phyloP scores from a whole-genome alignment of 2,329 filamentous ascomycete species.

The Xylaria sp. region DNA sequence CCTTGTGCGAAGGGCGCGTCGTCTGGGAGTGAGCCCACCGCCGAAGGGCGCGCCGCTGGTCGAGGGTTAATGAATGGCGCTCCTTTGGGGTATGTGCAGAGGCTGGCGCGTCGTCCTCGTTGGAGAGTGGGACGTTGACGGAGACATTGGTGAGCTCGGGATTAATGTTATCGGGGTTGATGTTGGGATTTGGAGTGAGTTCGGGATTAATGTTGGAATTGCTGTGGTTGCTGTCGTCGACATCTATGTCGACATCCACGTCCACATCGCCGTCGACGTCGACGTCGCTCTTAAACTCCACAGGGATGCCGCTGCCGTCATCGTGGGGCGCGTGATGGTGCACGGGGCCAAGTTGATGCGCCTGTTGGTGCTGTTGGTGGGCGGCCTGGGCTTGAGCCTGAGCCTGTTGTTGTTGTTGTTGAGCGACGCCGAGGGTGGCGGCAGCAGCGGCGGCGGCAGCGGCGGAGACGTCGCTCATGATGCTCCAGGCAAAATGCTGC shows the following conservation, averaged over 20 bases:
- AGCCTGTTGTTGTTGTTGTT: conserved; percentile 4
- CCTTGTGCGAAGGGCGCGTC: conserved; percentile 63
- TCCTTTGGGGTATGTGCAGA: conserved; percentile 47
- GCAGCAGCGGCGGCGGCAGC: conserved; percentile 24
- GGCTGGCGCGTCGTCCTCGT: conserved; percentile 29
- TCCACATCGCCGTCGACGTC: conserved; percentile 9
- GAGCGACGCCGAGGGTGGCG: conserved; percentile 17
- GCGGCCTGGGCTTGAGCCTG: too few relatives aligned
- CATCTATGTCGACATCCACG: conserved; percentile 18
- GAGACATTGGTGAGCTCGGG: conserved; percentile 29
- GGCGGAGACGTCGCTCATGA: conserved; percentile 39
- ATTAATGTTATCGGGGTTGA: conserved; percentile 21
- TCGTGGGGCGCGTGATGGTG: conserved; percentile 5
- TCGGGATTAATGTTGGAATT: conserved; percentile 24
- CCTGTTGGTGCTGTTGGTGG: conserved; percentile 4
- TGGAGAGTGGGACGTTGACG: conserved; percentile 21
- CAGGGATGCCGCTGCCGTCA: background rate
- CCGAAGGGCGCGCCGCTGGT: conserved; percentile 65
- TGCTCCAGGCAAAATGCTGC: too few relatives aligned
- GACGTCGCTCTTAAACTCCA: conserved; percentile 6
- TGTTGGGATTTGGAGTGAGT: conserved; percentile 12
- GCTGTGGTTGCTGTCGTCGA: conserved; percentile 23
- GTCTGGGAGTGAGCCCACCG: conserved; percentile 64
- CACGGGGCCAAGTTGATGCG: background rate
- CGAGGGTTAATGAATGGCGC: conserved; percentile 65